A percentile compares a stretch with the other conserved stretches of the same genome.
These are phyloP conservation scores for Spencermartinsiella ligniputridi DNA, from an alignment of 1,139 yeast species.

Conservation along the genomic window DNA sequence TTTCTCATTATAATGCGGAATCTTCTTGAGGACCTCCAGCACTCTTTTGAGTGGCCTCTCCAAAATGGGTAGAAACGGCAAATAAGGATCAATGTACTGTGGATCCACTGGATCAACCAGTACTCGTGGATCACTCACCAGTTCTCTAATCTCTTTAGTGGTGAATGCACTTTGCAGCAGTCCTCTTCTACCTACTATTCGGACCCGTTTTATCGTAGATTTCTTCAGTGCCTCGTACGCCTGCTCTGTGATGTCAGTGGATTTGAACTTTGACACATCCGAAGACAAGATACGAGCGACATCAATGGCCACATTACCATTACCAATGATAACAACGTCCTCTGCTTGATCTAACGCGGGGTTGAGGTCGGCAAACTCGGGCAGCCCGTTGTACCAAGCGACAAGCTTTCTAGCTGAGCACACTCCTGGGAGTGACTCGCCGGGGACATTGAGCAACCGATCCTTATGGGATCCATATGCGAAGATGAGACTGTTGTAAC, in stretches of 20 bases:
- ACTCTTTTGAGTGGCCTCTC: slow-evolving; percentile 70
- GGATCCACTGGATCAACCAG: slow-evolving; percentile 54
- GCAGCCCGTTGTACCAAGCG: slow-evolving; percentile 95
- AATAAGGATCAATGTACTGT: slow-evolving; percentile 40
- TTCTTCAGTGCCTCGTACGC: slow-evolving; percentile 53
- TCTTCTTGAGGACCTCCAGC: slow-evolving; percentile 58
- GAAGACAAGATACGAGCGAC: slow-evolving; percentile 75
- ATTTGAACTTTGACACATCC: slow-evolving; percentile 42
- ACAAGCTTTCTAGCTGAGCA: slow-evolving; percentile 85
- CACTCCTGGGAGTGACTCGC: slow-evolving; percentile 57
- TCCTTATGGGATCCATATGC: slow-evolving; percentile 82
- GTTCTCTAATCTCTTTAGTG: slow-evolving; percentile 84
- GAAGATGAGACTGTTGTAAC: slow-evolving; percentile 68
- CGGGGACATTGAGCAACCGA: slow-evolving; percentile 53
- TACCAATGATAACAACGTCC: slow-evolving; percentile 81
- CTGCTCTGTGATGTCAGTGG: slow-evolving; percentile 67
- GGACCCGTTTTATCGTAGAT: slow-evolving; percentile 57
- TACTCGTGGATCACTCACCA: slow-evolving; percentile 58
- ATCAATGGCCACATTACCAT: slow-evolving; percentile 97
- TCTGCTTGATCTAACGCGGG: slow-evolving; percentile 59
- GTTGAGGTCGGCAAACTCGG: slow-evolving; percentile 45
- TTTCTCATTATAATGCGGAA: slow-evolving; percentile 21
- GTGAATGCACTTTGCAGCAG: slow-evolving; percentile 77
- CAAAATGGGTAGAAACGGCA: slow-evolving; percentile 39
- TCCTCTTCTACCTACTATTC: slow-evolving; percentile 83